phyloP scores from a whole-genome alignment of 2,329 filamentous ascomycete genomes.

The Ilyonectria destructans region DNA sequence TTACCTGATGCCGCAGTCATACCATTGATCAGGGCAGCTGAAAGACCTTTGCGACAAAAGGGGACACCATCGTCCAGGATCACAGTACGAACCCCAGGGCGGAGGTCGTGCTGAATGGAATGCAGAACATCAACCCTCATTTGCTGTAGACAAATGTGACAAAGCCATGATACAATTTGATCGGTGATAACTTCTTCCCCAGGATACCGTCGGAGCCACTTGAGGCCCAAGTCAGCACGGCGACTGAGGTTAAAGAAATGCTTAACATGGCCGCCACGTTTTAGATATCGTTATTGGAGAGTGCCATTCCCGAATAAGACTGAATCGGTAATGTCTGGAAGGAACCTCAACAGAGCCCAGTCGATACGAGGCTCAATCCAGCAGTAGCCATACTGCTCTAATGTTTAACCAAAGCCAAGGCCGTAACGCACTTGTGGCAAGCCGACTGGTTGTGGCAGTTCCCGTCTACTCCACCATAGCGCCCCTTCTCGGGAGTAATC shows the following conservation, averaged over 20 bases:
- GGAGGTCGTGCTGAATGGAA: slow-evolving; percentile 15
- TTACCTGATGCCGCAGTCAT: slow-evolving; percentile 20
- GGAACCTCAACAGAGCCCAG: slow-evolving; percentile 20
- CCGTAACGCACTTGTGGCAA: slow-evolving; percentile 9
- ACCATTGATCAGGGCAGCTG: slow-evolving; percentile 7
- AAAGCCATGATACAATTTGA: slow-evolving; percentile 25
- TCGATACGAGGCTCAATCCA: slow-evolving; percentile 26
- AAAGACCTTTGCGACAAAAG: slow-evolving; percentile 25
- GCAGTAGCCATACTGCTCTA: slow-evolving; percentile 29
- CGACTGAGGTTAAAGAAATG: slow-evolving; percentile 29
- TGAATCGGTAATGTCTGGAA: slow-evolving; percentile 20
- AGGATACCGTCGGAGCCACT: slow-evolving; percentile 16
- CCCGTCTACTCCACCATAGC: slow-evolving; percentile 22
- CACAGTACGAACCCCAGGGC: background rate
- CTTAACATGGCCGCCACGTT: slow-evolving; percentile 10
- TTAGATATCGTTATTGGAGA: slow-evolving; percentile 22
- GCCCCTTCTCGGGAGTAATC: slow-evolving; percentile 30
- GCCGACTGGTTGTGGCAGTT: slow-evolving; percentile 10
- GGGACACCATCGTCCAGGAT: slow-evolving; percentile 18
- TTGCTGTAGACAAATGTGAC: slow-evolving; percentile 21
- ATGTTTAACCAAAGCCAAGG: slow-evolving; percentile 25
- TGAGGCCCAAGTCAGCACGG: slow-evolving; percentile 15
- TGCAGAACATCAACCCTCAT: slow-evolving; percentile 17
- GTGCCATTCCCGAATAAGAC: slow-evolving; percentile 28
- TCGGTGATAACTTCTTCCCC: slow-evolving; percentile 6